These are phyloP conservation scores for Aspergillus neoniger DNA, from an alignment of 2,329 filamentous ascomycete species.

Conservation along the genomic window DNA sequence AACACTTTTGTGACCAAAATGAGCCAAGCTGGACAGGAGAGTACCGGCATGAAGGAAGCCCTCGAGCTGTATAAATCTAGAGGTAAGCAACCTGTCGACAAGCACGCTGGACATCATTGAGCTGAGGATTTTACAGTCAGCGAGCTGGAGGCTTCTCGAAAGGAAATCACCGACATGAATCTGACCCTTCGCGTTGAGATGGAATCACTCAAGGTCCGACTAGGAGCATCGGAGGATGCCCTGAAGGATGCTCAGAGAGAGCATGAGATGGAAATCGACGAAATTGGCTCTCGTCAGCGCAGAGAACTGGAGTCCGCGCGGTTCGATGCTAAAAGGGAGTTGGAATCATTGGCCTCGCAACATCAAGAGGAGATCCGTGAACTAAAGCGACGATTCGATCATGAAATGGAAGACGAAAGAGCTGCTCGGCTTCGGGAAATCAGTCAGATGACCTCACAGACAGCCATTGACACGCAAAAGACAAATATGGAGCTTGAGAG, in stretches of 20 bases:
- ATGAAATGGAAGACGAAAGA: slow-evolving; percentile 67
- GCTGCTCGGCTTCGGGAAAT: slow-evolving; percentile 43
- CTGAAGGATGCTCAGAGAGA: slow-evolving; percentile 56
- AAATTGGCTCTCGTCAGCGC: slow-evolving; percentile 55
- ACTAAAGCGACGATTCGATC: slow-evolving; percentile 62
- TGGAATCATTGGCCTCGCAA: slow-evolving; percentile 59
- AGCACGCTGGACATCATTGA: not conserved
- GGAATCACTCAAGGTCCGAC: slow-evolving; percentile 59
- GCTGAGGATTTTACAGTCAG: slow-evolving; percentile 46
- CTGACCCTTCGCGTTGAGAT: slow-evolving; percentile 67
- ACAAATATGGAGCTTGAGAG: slow-evolving; percentile 50
- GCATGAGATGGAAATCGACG: slow-evolving; percentile 55
- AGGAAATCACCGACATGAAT: slow-evolving; percentile 55
- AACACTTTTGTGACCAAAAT: slow-evolving; percentile 71
- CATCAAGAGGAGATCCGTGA: slow-evolving; percentile 70
- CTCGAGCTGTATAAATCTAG: slow-evolving; percentile 72
- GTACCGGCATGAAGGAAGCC: slow-evolving; percentile 70
- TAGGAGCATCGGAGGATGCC: slow-evolving; percentile 50
- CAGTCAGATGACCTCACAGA: slow-evolving; percentile 35
- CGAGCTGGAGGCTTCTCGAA: slow-evolving; percentile 58
- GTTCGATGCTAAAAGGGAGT: slow-evolving; percentile 53
- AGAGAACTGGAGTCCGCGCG: slow-evolving; percentile 44
- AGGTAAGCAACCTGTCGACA: slow-evolving; percentile 54
- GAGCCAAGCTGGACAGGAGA: slow-evolving; percentile 66
- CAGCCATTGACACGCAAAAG: slow-evolving; percentile 42